Base-by-base conservation (phyloP, 2,329 filamentous ascomycete species). In the Salinomyces thailandicus region DNA sequence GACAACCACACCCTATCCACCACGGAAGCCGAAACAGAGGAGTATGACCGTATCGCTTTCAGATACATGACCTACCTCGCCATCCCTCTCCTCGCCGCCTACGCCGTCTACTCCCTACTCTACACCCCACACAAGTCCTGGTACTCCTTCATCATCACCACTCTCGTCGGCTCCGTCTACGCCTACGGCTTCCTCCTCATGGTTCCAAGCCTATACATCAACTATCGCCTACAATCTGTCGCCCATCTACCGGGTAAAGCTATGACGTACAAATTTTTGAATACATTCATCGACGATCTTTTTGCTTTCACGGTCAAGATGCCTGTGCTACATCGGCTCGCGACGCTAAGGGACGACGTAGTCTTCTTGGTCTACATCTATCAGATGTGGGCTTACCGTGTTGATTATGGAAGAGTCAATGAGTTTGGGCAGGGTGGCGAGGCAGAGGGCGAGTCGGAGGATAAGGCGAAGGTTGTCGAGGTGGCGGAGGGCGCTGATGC, bases 241-340 rank as follows among this genome's bases (percentile, higher is more conserved):
- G 91, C 91, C 8, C 91, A 98, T 64, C 94, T 98, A 89, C 87
- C 91, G 1, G 85, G 73, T 49, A 89, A 85, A 66, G 86, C 91
- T 32, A 91, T 98, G 85, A 89, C 80, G 60, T 95, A 95, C 74
- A 95, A 96, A 67, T 94, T 94, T 64, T 68, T 96, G 47, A 95
- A 96, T 67, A 96, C 91, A 4, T 98, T 98, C 61, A 96, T 98
- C 59, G 91, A 98, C 62, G 91, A 98, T 57, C 70, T 98, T 19
- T 98, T 98, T 57, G 91, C 91, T 2, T 98, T 96, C 55, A 98
- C 91, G 26, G 95, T 98, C 68, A 96, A 96, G 68, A 98, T 98
- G 91, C 91, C 91, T 1, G 77, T 87, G 44, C 71, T 98, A 35
- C 91, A 98, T 62, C 77, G 91, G 12, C 69, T 98, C 34, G 86